Evolutionary conservation across 176 grass and related monocot species (phyloP).

Genomic region (Phyllostachys edulis): DNA sequence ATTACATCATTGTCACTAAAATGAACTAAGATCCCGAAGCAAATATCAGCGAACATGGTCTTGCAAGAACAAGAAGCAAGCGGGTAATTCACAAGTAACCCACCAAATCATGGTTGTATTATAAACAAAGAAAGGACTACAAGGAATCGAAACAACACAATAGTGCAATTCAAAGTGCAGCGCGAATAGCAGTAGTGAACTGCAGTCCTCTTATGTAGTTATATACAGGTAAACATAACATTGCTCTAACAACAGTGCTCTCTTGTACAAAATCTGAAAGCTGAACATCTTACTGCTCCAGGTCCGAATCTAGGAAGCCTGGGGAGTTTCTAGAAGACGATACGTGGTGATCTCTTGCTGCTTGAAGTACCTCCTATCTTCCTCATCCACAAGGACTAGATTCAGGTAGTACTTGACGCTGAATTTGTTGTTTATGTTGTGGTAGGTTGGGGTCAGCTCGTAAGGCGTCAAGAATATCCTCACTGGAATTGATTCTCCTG

Average conservation of each 20-base stretch:
- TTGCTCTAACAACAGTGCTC: constrained; percentile 15
- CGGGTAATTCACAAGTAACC: background rate
- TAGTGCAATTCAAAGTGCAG: background rate
- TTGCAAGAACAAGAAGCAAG: background rate
- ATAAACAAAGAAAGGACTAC: background rate
- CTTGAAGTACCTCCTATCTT: constrained; percentile 92
- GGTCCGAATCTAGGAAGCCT: constrained; percentile 25
- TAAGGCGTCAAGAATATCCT: constrained; percentile 74
- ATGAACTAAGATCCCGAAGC: background rate
- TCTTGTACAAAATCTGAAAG: constrained; percentile 21
- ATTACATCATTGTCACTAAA: background rate
- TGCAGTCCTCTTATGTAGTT: constrained; percentile 9
- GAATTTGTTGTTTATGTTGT: constrained; percentile 95
- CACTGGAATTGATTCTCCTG: constrained; percentile 66
- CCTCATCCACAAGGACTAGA: constrained; percentile 89
- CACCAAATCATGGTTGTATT: background rate
- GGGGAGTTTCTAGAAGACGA: constrained; percentile 37
- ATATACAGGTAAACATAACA: constrained; percentile 28
- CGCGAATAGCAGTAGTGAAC: background rate
- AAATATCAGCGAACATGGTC: background rate
- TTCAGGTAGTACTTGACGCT: constrained; percentile 94
- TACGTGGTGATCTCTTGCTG: constrained; percentile 89
- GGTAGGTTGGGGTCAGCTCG: constrained; percentile 45
- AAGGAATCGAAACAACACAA: background rate
- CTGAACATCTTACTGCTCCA: background rate